Conservation (phyloP, 2,329 filamentous ascomycete species). For the Rutstroemia sydowiana region DNA sequence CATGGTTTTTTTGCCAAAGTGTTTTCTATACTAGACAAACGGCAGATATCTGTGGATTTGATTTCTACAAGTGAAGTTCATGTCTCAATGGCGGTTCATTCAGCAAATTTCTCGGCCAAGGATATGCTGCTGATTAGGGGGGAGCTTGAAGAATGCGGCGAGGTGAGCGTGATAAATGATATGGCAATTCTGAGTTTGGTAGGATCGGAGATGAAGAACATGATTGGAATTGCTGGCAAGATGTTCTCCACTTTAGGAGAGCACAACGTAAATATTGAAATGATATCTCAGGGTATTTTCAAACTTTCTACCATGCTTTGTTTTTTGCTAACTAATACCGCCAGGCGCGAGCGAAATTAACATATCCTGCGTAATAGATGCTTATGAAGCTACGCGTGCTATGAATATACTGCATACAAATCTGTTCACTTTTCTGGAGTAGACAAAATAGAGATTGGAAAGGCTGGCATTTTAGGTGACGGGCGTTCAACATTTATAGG, state of each 20-base stretch:
- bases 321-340: constrained; percentile 1
- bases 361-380: constrained; percentile 95
- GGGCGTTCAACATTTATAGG: constrained; percentile 3
- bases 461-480: background rate
- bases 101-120: constrained; percentile 56
- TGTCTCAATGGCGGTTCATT: constrained; percentile 93
- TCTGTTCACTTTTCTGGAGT: constrained; percentile 88
- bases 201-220: constrained; percentile 94
- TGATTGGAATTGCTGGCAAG: constrained; percentile 83
- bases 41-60: constrained; percentile 85
- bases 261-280: constrained; percentile 94
- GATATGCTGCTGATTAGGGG: constrained; percentile 60
- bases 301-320: background rate
- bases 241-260: constrained; percentile 96
- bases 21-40: constrained; percentile 81
- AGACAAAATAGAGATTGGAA: constrained; percentile 12
- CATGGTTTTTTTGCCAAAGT: constrained; percentile 95
- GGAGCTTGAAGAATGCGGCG: constrained; percentile 73
- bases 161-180: constrained; percentile 80
- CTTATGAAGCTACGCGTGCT: constrained; percentile 80
- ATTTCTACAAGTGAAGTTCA: constrained; percentile 97
- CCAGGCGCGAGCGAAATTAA: constrained; percentile 96
- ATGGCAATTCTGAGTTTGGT: constrained; percentile 97
- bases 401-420: constrained; percentile 96
- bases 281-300: constrained; percentile 90